Base-by-base conservation (phyloP, 192 early-diverging fungal species). In the Dissophora ornata region DNA sequence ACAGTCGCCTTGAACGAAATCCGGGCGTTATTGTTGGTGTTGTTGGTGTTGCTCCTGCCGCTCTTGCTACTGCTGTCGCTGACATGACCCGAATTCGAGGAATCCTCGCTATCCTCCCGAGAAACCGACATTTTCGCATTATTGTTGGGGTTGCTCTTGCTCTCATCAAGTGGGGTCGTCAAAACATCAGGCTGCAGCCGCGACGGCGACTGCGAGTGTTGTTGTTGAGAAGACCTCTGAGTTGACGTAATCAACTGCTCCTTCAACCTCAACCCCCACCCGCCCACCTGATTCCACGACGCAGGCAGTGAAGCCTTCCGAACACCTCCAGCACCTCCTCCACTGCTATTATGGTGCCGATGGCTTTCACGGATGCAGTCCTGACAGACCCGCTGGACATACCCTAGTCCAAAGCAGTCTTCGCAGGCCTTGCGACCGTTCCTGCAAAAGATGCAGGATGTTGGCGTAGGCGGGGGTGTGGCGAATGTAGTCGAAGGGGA, bases 371-470 rank as follows among this genome's bases (percentile, higher is more conserved):
- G 53, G 44, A 68, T 50, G 42, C 66, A 68, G 19, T 58, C 66
- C 21, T 68, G 45, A 25, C 66, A 68, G 26, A 68, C 32, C 29
- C 56, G 44, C 32, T 68, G 66, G 10, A 68, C 66, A 42, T 58
- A 68, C 0, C 66, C 66, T 1, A 68, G 48, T 40, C 66, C 66
- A 21, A 68, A 68, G 28, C 66, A 68, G 16, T 68, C 66, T n/a
- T 57, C 66, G 30, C 66, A 68, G 9, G 45, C 46, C 45, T 50
- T 56, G 4, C 66, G 46, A 28, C 66, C 66, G 46, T 52, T 44
- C n/a, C 21, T 47, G 36, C 66, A 68, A 46, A 57, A 58, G 38
- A 66, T 57, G 42, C 60, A 62, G 10, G 34, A 28, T 38, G 47
- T 2, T 3, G 9, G 4, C 1, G 58, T 12, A 25, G 40, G 0